Conservation (phyloP, 2,329 filamentous ascomycete species). For the Arthrobotrys sinensis region DNA sequence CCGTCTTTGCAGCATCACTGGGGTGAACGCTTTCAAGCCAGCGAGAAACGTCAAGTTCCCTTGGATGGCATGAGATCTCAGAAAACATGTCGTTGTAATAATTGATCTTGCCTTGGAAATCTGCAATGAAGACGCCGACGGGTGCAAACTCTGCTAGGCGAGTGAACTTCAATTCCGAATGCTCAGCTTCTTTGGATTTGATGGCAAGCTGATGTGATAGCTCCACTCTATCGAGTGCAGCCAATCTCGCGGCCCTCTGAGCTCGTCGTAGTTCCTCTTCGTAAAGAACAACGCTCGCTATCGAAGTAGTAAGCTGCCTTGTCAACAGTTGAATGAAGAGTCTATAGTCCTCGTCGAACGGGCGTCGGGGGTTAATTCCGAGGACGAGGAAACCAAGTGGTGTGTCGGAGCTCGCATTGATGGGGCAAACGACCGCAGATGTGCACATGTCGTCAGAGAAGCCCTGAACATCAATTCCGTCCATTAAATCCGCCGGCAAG, state of each 20-base stretch:
- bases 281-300: conserved; percentile 85
- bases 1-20: conserved; percentile 38
- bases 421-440: conserved; percentile 82
- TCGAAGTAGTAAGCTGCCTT: conserved; percentile 77
- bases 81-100: conserved; percentile 86
- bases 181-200: conserved; percentile 72
- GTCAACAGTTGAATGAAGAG: conserved; percentile 76
- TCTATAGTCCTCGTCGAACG: conserved; percentile 84
- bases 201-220: conserved; percentile 81
- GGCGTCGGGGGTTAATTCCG: conserved; percentile 82
- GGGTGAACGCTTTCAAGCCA: conserved; percentile 60
- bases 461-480: conserved; percentile 79
- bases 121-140: conserved; percentile 88
- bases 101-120: conserved; percentile 78
- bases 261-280: conserved; percentile 85
- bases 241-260: conserved; percentile 80
- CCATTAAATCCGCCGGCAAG: conserved; percentile 76
- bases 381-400: conserved; percentile 84
- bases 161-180: conserved; percentile 81
- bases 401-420: conserved; percentile 81
- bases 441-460: conserved; percentile 76
- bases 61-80: conserved; percentile 65
- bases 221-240: conserved; percentile 82
- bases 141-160: conserved; percentile 88
- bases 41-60: conserved; percentile 38